phyloP scores from a whole-genome alignment of 1,139 yeast species.

The Insectozyma bohioensis region DNA sequence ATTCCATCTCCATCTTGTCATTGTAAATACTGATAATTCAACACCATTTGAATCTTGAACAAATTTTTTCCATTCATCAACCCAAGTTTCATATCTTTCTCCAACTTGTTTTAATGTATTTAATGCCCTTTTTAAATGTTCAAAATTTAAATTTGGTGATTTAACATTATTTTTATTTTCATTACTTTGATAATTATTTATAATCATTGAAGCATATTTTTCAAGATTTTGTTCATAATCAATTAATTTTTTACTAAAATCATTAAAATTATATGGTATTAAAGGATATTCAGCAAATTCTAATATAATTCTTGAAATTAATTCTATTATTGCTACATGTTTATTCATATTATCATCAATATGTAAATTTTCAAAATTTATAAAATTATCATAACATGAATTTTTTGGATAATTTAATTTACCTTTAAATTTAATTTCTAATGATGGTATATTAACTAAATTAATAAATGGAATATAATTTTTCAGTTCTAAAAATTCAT shows the following conservation, averaged over 20 bases:
- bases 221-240: slow-evolving; percentile 49
- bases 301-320: slow-evolving; percentile 53
- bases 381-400: slow-evolving; percentile 69
- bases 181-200: slow-evolving; percentile 12
- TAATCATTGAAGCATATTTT: slow-evolving; percentile 16
- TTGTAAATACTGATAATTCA: slow-evolving; percentile 71
- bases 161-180: slow-evolving; percentile 9
- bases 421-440: slow-evolving; percentile 55
- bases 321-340: slow-evolving; percentile 58
- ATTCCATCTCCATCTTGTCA: slow-evolving; percentile 81
- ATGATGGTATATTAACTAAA: slow-evolving; percentile 66
- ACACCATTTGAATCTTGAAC: slow-evolving; percentile 35
- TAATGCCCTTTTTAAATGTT: slow-evolving; percentile 25
- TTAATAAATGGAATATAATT: slow-evolving; percentile 71
- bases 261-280: slow-evolving; percentile 64
- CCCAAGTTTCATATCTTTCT: slow-evolving; percentile 41
- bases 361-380: slow-evolving; percentile 43
- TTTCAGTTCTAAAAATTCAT: slow-evolving; percentile 50
- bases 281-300: slow-evolving; percentile 71
- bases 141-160: slow-evolving; percentile 31
- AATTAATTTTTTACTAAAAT: slow-evolving; percentile 47
- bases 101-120: slow-evolving; percentile 24
- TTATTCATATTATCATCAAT: slow-evolving; percentile 59
- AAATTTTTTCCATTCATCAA: slow-evolving; percentile 52
- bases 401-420: slow-evolving; percentile 52